These are phyloP conservation scores for Coleophoma crateriformis DNA, from an alignment of 2,329 filamentous ascomycete genomes.

Conservation along the genomic window DNA sequence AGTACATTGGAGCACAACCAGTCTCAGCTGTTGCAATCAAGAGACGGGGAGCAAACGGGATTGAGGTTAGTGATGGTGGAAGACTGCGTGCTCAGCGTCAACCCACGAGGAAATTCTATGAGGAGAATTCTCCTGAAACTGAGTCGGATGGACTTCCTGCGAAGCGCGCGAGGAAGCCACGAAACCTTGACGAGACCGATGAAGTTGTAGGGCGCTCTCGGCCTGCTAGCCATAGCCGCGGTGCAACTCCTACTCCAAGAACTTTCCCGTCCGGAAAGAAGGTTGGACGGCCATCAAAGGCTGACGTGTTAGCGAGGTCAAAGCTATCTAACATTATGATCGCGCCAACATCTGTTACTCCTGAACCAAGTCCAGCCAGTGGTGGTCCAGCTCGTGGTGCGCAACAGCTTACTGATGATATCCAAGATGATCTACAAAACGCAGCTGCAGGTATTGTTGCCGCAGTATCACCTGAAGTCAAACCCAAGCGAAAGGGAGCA, in stretches of 20 bases:
- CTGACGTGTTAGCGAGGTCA: slow-evolving; percentile 11
- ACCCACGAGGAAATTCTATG: slow-evolving; percentile 14
- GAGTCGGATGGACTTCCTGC: slow-evolving; percentile 20
- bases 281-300: slow-evolving; percentile 24
- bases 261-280: slow-evolving; percentile 25
- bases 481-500: slow-evolving; percentile 5
- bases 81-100: slow-evolving; percentile 18
- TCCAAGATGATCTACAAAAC: slow-evolving; percentile 18
- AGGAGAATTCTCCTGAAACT: slow-evolving; percentile 12
- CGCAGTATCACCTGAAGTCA: slow-evolving; percentile 10
- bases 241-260: slow-evolving; percentile 14
- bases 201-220: slow-evolving; percentile 8
- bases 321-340: slow-evolving; percentile 14
- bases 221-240: slow-evolving; percentile 8
- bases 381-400: slow-evolving; percentile 2
- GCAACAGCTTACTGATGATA: slow-evolving; percentile 12
- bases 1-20: slow-evolving; percentile 54
- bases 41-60: slow-evolving; percentile 5
- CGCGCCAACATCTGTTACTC: slow-evolving; percentile 9
- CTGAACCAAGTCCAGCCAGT: slow-evolving; percentile 5
- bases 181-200: slow-evolving; percentile 13
- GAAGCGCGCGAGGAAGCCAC: slow-evolving; percentile 19
- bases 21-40: slow-evolving; percentile 18
- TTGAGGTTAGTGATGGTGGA: slow-evolving; percentile 11
- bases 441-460: slow-evolving; percentile 13